Evolutionary conservation across 805 yeast species (phyloP).

Genomic region (Candida hungchunana): DNA sequence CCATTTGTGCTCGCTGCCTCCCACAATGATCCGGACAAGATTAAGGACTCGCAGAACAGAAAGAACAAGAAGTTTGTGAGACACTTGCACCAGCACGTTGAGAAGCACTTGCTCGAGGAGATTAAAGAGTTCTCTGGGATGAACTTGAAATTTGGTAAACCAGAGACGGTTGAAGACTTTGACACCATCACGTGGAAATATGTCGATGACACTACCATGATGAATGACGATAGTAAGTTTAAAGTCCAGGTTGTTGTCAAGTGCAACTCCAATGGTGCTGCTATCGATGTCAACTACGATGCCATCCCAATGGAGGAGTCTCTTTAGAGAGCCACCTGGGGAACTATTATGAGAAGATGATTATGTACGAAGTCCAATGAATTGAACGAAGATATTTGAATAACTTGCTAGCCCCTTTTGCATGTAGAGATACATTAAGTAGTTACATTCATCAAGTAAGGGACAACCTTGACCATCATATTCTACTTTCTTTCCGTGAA

Average conservation of each 20-base stretch:
- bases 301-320: constrained; percentile 34
- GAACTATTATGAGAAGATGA: too few relatives aligned
- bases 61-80: constrained; percentile 68
- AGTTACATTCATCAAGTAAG: too few relatives aligned
- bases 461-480: too few relatives aligned
- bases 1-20: constrained; percentile 67
- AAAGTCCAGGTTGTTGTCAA: constrained; percentile 58
- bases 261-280: constrained; percentile 63
- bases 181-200: constrained; percentile 59
- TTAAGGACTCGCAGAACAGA: constrained; percentile 68
- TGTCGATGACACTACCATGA: constrained; percentile 48
- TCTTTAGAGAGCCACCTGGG: too few relatives aligned
- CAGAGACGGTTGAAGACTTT: constrained; percentile 42
- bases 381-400: too few relatives aligned
- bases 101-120: constrained; percentile 65
- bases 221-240: constrained; percentile 48
- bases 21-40: constrained; percentile 65
- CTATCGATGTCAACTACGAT: constrained; percentile 60
- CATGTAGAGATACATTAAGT: too few relatives aligned
- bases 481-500: too few relatives aligned
- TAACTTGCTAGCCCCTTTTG: too few relatives aligned
- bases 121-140: constrained; percentile 58
- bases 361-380: too few relatives aligned
- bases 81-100: constrained; percentile 70
- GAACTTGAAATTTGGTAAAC: constrained; percentile 46